These are phyloP conservation scores for Paramecium biaurelia DNA, from an alignment of 73 alveolate species.

Conservation along the genomic window DNA sequence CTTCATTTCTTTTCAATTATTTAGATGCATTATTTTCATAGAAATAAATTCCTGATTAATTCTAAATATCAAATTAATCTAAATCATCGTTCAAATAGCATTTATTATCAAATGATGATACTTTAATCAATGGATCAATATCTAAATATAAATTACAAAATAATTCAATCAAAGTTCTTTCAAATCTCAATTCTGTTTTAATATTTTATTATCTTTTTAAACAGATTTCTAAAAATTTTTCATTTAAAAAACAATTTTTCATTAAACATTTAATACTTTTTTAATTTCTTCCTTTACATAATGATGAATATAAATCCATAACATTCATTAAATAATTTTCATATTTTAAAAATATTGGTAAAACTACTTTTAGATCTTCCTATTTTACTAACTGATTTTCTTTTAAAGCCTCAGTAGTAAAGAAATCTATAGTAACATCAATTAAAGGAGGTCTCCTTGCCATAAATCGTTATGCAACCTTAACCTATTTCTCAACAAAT, in stretches of 20 bases:
- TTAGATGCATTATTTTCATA: conserved; percentile 9
- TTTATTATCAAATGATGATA: conserved; percentile 8
- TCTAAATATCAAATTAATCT: neutral
- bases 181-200: neutral
- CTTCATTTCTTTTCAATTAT: neutral
- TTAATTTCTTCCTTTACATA: conserved; percentile 39
- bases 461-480: neutral
- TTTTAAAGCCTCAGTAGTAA: neutral
- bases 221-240: neutral
- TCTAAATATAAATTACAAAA: conserved; percentile 19
- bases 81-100: neutral
- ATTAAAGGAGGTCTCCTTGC: neutral
- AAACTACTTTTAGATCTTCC: neutral
- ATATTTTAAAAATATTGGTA: conserved; percentile 15
- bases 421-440: neutral
- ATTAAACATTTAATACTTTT: neutral
- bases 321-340: conserved; percentile 14
- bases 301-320: neutral
- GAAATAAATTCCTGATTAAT: neutral
- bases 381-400: neutral
- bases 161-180: neutral
- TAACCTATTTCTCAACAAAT: neutral
- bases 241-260: neutral
- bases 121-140: neutral
- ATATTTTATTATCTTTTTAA: neutral